phyloP scores from a whole-genome alignment of 345 rosid species.

The Aegle marmelos region DNA sequence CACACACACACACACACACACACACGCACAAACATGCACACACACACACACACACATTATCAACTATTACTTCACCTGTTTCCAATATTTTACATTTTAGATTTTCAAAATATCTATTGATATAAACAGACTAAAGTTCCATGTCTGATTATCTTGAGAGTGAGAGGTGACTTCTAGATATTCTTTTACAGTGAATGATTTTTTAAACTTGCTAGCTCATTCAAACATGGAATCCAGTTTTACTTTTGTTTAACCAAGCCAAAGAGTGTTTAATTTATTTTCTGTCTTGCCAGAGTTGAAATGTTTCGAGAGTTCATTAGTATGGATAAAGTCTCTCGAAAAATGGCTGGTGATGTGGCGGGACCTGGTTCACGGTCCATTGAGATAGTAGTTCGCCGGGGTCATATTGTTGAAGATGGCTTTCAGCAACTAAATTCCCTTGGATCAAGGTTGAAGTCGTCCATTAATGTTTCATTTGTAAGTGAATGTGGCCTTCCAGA shows the following conservation, averaged over 20 bases:
- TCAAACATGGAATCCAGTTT: neutral
- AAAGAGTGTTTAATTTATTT: slow-evolving; percentile 25
- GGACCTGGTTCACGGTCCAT: slow-evolving; percentile 80
- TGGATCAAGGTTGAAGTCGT: slow-evolving; percentile 82
- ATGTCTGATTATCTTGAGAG: neutral
- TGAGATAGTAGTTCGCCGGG: slow-evolving; percentile 89
- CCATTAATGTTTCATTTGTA: slow-evolving; percentile 93
- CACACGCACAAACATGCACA: neutral
- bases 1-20: neutral
- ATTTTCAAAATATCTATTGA: neutral
- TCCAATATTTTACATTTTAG: neutral
- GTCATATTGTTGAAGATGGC: slow-evolving; percentile 94
- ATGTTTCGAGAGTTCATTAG: slow-evolving; percentile 90
- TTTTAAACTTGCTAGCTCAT: neutral
- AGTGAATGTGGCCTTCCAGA: slow-evolving; percentile 97
- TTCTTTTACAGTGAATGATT: neutral
- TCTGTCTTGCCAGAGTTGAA: slow-evolving; percentile 66
- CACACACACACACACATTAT: neutral
- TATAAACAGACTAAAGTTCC: neutral
- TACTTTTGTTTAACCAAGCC: slow-evolving; percentile 5
- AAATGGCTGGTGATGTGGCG: slow-evolving; percentile 82
- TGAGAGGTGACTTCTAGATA: neutral
- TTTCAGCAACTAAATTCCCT: slow-evolving; percentile 76
- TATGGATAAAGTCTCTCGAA: slow-evolving; percentile 87
- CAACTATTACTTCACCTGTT: neutral